These are phyloP conservation scores for Nemania sp. DNA, from an alignment of 2,329 filamentous ascomycete genomes.

Conservation along the genomic window DNA sequence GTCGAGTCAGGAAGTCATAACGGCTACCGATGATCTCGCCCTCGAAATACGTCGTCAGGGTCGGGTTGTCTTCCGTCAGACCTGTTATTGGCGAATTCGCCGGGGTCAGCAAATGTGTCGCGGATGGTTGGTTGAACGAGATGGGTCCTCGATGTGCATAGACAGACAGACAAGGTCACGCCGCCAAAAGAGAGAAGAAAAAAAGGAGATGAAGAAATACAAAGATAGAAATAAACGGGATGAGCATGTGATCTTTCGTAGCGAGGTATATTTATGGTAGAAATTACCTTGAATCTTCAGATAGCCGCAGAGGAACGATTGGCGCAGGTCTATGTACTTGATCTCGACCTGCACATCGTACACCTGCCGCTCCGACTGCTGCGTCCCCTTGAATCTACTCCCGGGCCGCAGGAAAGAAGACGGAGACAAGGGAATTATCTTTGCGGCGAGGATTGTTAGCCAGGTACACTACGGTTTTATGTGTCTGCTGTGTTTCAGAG, in stretches of 20 bases:
- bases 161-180: not conserved
- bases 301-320: constrained; percentile 94
- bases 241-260: not conserved
- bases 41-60: constrained; percentile 97
- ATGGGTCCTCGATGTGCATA: not conserved
- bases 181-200: not conserved
- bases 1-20: constrained; percentile 89
- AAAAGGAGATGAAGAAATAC: no score
- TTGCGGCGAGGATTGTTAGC: constrained; percentile 21
- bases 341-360: constrained; percentile 98
- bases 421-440: constrained; percentile 78
- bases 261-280: not conserved
- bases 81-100: constrained; percentile 55
- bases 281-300: constrained; percentile 85
- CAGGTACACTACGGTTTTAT: not conserved
- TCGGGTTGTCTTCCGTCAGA: constrained; percentile 92
- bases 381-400: constrained; percentile 86
- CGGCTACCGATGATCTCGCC: constrained; percentile 96
- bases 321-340: constrained; percentile 91
- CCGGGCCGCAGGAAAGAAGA: constrained; percentile 86
- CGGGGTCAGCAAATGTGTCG: constrained; percentile 8
- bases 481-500: not conserved
- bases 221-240: no score
- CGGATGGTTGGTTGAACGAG: not conserved
- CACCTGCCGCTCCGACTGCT: constrained; percentile 88